These are phyloP conservation scores for Phytopythium litorale DNA, from an alignment of 352 stramenopile genomes.

Conservation along the genomic window DNA sequence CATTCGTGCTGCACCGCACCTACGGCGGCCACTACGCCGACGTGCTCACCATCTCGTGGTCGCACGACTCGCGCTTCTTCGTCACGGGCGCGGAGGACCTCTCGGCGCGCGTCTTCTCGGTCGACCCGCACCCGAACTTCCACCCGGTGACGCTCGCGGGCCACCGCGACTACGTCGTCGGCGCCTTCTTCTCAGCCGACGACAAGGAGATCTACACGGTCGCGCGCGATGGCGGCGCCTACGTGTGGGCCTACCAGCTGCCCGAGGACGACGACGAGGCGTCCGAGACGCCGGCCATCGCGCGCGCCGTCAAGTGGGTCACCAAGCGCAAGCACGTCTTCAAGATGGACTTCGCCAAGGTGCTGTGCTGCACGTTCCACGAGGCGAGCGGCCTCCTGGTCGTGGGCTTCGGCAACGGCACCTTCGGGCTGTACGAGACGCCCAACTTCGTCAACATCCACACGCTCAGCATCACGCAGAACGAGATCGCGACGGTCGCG, in stretches of 20 bases:
- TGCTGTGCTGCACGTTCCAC: constrained; percentile 90
- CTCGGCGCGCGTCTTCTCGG: constrained; percentile 84
- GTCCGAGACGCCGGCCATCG: constrained; percentile 41
- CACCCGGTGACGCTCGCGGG: constrained; percentile 85
- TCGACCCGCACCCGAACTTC: constrained; percentile 69
- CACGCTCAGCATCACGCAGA: constrained; percentile 91
- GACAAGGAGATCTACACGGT: constrained; percentile 85
- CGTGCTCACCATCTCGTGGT: constrained; percentile 84
- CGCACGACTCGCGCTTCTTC: constrained; percentile 88
- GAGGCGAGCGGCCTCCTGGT: constrained; percentile 85
- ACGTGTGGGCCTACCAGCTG: constrained; percentile 80
- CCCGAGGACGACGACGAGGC: constrained; percentile 33
- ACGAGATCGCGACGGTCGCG: constrained; percentile 89
- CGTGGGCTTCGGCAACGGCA: constrained; percentile 95
- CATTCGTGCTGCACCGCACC: constrained; percentile 86
- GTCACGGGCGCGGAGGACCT: constrained; percentile 88
- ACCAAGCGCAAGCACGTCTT: constrained; percentile 86
- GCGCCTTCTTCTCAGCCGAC: constrained; percentile 82
- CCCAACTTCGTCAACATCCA: constrained; percentile 96
- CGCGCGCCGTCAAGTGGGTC: constrained; percentile 77
- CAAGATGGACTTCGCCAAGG: constrained; percentile 89
- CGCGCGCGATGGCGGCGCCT: constrained; percentile 81
- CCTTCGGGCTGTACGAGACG: constrained; percentile 98
- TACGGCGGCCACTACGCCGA: constrained; percentile 89
- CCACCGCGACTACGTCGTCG: constrained; percentile 84